Base-by-base conservation (phyloP, 139 green algal genomes). In the Zygnema cylindricum region DNA sequence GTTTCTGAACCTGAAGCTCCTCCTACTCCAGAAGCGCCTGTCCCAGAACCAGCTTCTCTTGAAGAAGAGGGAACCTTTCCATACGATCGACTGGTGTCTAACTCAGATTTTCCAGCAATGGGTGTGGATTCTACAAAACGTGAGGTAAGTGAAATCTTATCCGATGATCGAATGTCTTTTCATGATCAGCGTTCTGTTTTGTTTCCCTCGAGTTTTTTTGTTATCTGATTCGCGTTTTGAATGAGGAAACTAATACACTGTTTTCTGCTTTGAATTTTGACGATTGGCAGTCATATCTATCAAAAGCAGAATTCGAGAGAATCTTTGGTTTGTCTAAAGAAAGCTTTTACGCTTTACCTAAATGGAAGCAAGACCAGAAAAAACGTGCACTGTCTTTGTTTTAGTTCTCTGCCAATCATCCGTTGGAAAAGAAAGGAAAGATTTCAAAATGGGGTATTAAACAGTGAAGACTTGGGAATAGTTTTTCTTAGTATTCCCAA, bases 311-410 rank as follows among this genome's bases (percentile, higher is more conserved):
- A 0, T 90, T 90, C 43, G 43, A 89, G n/a, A 75, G 39, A 38
- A 16, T 76, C 33, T 85, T 90, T 82, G 85, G 78, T 25, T 83
- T 89, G 35, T 22, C 43, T 16, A 90, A 89, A 69, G 54, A 71
- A 23, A 21, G 23, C 3, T 90, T 90, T 41, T 82, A 88, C 79
- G 55, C 35, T 7, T 55, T 87, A 54, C 77, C 85, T 54, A 90
- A 90, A 79, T 90, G 85, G 85, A 90, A 90, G 85, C 79, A 88
- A 38, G 85, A 88, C 76, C 25, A 84, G 2, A 88, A 88, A 69
- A 88, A 88, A 38, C 38, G 35, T 22, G 55, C 40, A 7, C 49
- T 88, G 32, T 88, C 69, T 88, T 7, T 40, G 49, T 16, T 63
- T 63, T 63, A 7, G 49, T 16, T 63, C 7, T 16, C 49, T 63